Conservation (phyloP, 1,284 basidiomycete genomes). For the Meripilus lineatus region DNA sequence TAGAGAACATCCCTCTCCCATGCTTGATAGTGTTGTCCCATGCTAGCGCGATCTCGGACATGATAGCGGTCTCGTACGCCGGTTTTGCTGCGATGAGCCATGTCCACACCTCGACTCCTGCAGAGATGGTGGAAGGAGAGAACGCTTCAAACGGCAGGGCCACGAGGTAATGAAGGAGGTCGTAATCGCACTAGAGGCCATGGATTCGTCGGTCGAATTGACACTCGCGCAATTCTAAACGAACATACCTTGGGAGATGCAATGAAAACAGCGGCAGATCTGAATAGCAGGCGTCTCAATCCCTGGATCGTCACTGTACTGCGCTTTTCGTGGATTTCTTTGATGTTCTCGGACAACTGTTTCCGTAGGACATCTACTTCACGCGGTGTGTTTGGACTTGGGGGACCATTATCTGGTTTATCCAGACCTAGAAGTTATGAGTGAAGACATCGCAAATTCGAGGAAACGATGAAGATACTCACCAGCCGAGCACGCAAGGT, state of each 20-base stretch:
- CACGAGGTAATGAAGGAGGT: constrained; percentile 86
- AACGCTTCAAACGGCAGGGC: constrained; percentile 87
- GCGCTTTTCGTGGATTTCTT: constrained; percentile 67
- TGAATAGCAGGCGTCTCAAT: constrained; percentile 81
- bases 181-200: constrained; percentile 67
- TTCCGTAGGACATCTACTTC: constrained; percentile 42
- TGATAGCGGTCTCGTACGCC: constrained; percentile 67
- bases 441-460: not conserved
- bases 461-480: constrained; percentile 12
- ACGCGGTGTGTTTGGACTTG: constrained; percentile 18
- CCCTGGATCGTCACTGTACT: constrained; percentile 75
- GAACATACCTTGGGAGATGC: constrained; percentile 56
- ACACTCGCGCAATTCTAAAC: not conserved
- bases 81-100: constrained; percentile 93
- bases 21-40: constrained; percentile 83
- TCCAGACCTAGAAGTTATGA: not conserved
- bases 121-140: constrained; percentile 80
- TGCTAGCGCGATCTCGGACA: constrained; percentile 82
- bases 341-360: constrained; percentile 66
- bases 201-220: not conserved
- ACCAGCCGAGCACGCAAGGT: constrained; percentile 53
- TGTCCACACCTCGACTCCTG: constrained; percentile 94
- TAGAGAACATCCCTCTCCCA: constrained; percentile 81
- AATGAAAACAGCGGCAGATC: constrained; percentile 80
- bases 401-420: too few species aligned